Conservation (phyloP, 2,329 filamentous ascomycete genomes). For the Arthrobotrys iridis region DNA sequence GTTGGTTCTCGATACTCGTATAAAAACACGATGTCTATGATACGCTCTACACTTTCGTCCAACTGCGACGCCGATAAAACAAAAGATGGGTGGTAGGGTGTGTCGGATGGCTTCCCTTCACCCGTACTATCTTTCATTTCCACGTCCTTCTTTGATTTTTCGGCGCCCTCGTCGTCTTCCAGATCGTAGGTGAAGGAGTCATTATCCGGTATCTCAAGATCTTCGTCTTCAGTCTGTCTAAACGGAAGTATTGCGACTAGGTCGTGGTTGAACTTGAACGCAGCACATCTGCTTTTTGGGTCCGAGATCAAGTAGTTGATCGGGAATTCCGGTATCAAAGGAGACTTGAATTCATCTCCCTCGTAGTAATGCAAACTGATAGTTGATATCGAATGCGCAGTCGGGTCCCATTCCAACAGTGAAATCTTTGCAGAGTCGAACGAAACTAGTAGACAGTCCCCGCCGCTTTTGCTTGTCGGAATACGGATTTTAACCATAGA, state of each 20-base stretch:
- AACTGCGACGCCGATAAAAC: slow-evolving; percentile 88
- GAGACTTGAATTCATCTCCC: slow-evolving; percentile 74
- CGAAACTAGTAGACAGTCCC: slow-evolving; percentile 74
- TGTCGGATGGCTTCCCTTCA: slow-evolving; percentile 62
- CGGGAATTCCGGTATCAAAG: slow-evolving; percentile 74
- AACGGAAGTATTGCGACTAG: slow-evolving; percentile 95
- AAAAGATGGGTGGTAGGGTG: slow-evolving; percentile 89
- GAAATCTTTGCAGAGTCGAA: slow-evolving; percentile 93
- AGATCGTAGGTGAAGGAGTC: slow-evolving; percentile 76
- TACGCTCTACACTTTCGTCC: slow-evolving; percentile 86
- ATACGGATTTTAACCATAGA: slow-evolving; percentile 82
- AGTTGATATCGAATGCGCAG: slow-evolving; percentile 80
- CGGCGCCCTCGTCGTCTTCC: slow-evolving; percentile 56
- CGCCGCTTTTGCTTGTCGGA: slow-evolving; percentile 77
- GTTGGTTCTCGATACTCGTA: slow-evolving; percentile 98
- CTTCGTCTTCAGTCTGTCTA: slow-evolving; percentile 68
- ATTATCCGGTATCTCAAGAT: slow-evolving; percentile 64
- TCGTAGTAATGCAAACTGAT: slow-evolving; percentile 98
- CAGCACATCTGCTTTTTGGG: slow-evolving; percentile 89
- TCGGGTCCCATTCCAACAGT: slow-evolving; percentile 91
- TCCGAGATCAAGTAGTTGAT: slow-evolving; percentile 86
- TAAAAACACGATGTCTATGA: slow-evolving; percentile 89
- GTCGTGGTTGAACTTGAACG: slow-evolving; percentile 87
- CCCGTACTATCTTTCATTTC: slow-evolving; percentile 54
- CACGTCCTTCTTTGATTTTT: slow-evolving; percentile 50